These are phyloP conservation scores for Agapanthus africanus DNA, from an alignment of 106 monocot species.

Conservation along the genomic window DNA sequence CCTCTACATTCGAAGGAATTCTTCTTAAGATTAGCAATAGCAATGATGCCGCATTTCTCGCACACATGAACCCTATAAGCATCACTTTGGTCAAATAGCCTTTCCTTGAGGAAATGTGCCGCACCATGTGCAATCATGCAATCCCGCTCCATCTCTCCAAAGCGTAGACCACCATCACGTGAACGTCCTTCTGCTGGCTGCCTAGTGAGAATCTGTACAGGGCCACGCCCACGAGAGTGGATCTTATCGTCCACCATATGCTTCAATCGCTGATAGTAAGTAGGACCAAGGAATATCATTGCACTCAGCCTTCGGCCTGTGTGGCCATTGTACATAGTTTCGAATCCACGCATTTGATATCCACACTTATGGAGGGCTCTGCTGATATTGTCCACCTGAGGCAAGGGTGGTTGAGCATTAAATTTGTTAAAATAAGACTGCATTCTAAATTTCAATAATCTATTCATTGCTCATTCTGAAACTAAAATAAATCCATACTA, in stretches of 20 bases:
- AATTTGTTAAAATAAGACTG: too few relatives aligned
- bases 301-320: slow-evolving; percentile 81
- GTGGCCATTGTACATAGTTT: slow-evolving; percentile 99
- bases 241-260: slow-evolving; percentile 99
- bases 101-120: slow-evolving; percentile 89
- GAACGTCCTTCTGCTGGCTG: slow-evolving; percentile 98
- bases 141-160: slow-evolving; percentile 99
- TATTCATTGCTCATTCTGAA: not conserved
- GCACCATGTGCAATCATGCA: slow-evolving; percentile 99
- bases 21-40: slow-evolving; percentile 94
- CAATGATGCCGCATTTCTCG: slow-evolving; percentile 87
- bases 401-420: not conserved
- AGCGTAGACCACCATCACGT: slow-evolving; percentile 86
- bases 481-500: not conserved
- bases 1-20: slow-evolving; percentile 94
- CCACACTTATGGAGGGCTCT: slow-evolving; percentile 97
- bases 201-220: slow-evolving; percentile 94
- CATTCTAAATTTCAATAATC: too few relatives aligned
- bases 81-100: slow-evolving; percentile 93
- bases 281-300: slow-evolving; percentile 98
- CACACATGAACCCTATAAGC: slow-evolving; percentile 98
- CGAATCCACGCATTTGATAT: slow-evolving; percentile 99
- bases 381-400: slow-evolving; percentile 95
- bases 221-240: slow-evolving; percentile 92
- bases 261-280: slow-evolving; percentile 96